Evolutionary conservation across 805 yeast genomes (phyloP).

Genomic region (Sugiyamaella boreocaroliniensis): DNA sequence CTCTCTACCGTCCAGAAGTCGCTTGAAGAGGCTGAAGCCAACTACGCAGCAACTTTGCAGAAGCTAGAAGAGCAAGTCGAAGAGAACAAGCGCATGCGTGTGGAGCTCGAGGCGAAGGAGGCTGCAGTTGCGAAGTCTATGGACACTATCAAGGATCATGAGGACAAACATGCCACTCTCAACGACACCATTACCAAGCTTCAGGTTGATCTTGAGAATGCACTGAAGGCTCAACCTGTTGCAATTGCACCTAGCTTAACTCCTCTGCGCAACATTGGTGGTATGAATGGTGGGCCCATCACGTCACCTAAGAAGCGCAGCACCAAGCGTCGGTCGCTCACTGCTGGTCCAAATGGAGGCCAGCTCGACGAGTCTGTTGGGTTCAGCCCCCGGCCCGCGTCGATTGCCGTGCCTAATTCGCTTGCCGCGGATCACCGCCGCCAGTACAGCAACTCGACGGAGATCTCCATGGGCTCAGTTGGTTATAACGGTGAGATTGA

Average conservation of each 20-base stretch:
- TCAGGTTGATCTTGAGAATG: constrained; percentile 45
- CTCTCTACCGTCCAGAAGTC: constrained; percentile 16
- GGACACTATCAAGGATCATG: constrained; percentile 25
- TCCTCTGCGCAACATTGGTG: constrained; percentile 26
- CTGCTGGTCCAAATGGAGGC: constrained; percentile 17
- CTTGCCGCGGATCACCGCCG: constrained; percentile 27
- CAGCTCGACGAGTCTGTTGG: constrained; percentile 19
- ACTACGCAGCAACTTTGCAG: constrained; percentile 22
- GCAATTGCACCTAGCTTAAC: constrained; percentile 32
- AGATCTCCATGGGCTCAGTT: constrained; percentile 40
- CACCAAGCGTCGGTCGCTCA: constrained; percentile 24
- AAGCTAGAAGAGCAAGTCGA: constrained; percentile 28
- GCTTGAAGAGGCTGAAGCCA: constrained; percentile 22
- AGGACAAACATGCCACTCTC: constrained; percentile 16
- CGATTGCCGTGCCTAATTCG: constrained; percentile 22
- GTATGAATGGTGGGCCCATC: constrained; percentile 15
- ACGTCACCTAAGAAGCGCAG: constrained; percentile 28
- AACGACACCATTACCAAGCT: constrained; percentile 28
- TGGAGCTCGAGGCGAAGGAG: constrained; percentile 24
- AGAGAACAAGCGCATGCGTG: constrained; percentile 23
- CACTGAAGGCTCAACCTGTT: constrained; percentile 24
- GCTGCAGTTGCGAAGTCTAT: constrained; percentile 20
- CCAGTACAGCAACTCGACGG: constrained; percentile 44
- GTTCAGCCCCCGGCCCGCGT: constrained; percentile 27
- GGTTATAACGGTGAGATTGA: constrained; percentile 30